phyloP scores from a whole-genome alignment of 2,329 filamentous ascomycete species.

The Didymella segeticola region DNA sequence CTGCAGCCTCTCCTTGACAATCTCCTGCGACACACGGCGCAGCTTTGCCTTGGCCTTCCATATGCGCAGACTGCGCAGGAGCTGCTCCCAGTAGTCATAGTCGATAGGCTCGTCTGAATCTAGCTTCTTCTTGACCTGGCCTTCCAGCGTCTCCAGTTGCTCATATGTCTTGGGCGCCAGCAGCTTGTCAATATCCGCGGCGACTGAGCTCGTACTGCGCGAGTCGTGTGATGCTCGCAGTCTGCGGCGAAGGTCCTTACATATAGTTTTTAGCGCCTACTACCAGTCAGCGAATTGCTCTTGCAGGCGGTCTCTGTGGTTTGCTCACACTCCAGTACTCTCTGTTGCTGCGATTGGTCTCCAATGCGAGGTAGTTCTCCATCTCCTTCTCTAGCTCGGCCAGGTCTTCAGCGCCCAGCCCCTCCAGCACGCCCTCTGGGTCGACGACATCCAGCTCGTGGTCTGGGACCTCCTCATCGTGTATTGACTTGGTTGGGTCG shows the following conservation, averaged over 20 bases:
- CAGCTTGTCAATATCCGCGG: slow-evolving; percentile 86
- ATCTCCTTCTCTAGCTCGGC: slow-evolving; percentile 83
- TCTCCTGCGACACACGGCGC: slow-evolving; percentile 76
- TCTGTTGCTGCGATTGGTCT: slow-evolving; percentile 76
- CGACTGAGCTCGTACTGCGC: slow-evolving; percentile 80
- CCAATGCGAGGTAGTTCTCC: slow-evolving; percentile 77
- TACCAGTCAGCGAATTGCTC: slow-evolving; percentile 19
- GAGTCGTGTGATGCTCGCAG: slow-evolving; percentile 69
- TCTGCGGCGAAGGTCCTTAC: slow-evolving; percentile 75
- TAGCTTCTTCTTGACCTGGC: slow-evolving; percentile 85
- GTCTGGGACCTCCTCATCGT: slow-evolving; percentile 86
- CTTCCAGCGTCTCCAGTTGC: slow-evolving; percentile 85
- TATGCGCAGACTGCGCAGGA: slow-evolving; percentile 81
- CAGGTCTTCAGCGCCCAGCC: slow-evolving; percentile 71
- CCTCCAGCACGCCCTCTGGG: slow-evolving; percentile 81
- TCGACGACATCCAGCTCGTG: slow-evolving; percentile 76
- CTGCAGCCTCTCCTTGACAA: slow-evolving; percentile 73
- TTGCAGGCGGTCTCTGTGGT: slow-evolving; percentile 14
- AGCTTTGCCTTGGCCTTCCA: slow-evolving; percentile 93
- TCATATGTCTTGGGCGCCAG: slow-evolving; percentile 83
- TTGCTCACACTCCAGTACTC: slow-evolving; percentile 80
- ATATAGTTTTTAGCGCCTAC: slow-evolving; percentile 82
- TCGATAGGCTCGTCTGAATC: slow-evolving; percentile 91
- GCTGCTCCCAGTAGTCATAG: slow-evolving; percentile 96
- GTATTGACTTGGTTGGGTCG: slow-evolving; percentile 77